Evolutionary conservation across 495 filamentous ascomycete species (phyloP).

Genomic region (Wilcoxina mikolae): DNA sequence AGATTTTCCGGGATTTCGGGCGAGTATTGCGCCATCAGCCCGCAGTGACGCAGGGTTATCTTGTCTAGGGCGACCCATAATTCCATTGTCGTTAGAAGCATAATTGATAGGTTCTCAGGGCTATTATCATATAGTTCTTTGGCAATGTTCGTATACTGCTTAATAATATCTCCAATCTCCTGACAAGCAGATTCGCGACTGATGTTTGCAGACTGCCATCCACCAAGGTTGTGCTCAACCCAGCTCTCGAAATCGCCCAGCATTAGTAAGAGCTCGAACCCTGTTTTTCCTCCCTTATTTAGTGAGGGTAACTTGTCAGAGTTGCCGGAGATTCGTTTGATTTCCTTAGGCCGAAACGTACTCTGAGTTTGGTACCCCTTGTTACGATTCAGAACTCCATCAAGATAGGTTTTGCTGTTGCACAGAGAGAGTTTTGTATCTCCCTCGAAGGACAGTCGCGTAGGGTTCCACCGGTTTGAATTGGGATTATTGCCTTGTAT

Average conservation of each 20-base stretch:
- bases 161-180: conserved; percentile 25
- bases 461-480: background rate
- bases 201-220: conserved; percentile 31
- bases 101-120: conserved; percentile 41
- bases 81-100: conserved; percentile 47
- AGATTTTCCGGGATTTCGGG: conserved; percentile 34
- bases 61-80: conserved; percentile 50
- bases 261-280: too few species aligned
- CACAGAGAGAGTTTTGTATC: conserved; percentile 7
- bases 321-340: too few species aligned
- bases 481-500: background rate
- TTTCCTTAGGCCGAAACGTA: too few species aligned
- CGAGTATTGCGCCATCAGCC: conserved; percentile 39
- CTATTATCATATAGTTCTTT: conserved; percentile 30
- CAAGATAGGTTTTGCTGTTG: conserved; percentile 5
- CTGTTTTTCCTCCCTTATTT: too few species aligned
- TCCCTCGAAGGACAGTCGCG: background rate
- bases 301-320: too few species aligned
- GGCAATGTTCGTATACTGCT: conserved; percentile 29
- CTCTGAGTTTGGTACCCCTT: too few species aligned
- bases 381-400: too few species aligned
- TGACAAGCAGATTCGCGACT: conserved; percentile 22
- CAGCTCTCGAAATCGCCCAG: conserved; percentile 33
- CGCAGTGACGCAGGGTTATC: conserved; percentile 30
- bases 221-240: conserved; percentile 30